Percentiles rank a stretch among this genome's conserved stretches.
Evolutionary conservation across 1,139 yeast genomes (phyloP).

Genomic region (Pneumocystis sp.): DNA sequence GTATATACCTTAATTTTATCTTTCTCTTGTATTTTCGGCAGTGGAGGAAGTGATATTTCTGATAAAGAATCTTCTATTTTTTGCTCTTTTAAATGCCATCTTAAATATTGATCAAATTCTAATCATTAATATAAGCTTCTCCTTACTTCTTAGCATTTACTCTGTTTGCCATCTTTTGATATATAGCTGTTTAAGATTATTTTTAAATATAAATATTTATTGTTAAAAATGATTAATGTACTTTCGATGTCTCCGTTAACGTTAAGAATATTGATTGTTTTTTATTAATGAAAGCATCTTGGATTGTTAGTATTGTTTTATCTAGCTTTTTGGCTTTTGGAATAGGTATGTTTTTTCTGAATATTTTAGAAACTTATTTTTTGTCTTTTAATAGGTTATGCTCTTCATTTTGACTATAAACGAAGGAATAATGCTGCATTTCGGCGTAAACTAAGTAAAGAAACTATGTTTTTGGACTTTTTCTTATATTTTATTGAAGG

Average conservation of each 20-base stretch:
- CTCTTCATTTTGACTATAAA: constrained; percentile 76
- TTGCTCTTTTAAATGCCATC: background rate
- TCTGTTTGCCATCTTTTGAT: background rate
- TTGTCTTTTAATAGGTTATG: constrained; percentile 45
- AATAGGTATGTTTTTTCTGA: constrained; percentile 1
- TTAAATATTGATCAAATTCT: background rate
- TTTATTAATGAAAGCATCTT: background rate
- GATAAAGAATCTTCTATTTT: background rate
- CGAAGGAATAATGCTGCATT: constrained; percentile 73
- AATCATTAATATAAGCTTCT: background rate
- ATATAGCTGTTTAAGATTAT: no score
- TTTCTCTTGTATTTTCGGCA: background rate
- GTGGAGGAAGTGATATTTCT: background rate
- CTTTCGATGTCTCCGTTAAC: background rate
- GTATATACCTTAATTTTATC: background rate
- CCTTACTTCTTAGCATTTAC: background rate
- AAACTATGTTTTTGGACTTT: background rate
- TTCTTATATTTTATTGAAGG: background rate
- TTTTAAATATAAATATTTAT: no score
- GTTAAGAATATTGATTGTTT: background rate
- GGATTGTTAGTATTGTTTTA: background rate
- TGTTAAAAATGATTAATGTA: no score
- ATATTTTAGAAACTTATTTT: constrained; percentile 3
- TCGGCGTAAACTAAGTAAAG: constrained; percentile 31
- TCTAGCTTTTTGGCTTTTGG: background rate